Evolutionary conservation across 2,329 filamentous ascomycete genomes (phyloP).

Genomic region (Cucurbitaria berberidis): DNA sequence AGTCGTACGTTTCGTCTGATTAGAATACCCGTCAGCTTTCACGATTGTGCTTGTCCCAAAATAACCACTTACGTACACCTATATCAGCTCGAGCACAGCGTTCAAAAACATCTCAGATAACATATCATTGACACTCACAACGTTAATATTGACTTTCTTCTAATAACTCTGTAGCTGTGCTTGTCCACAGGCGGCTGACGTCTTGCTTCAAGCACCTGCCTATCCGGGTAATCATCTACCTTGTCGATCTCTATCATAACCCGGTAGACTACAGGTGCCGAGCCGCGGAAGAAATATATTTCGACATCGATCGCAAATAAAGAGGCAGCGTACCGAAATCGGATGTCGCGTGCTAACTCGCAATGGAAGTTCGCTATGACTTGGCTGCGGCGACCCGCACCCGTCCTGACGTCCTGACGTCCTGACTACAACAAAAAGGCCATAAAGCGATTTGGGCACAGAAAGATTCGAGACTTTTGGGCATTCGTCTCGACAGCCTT

Average conservation of each 20-base stretch:
- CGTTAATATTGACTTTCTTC: background rate
- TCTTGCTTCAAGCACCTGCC: slow-evolving; percentile 32
- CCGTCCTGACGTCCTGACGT: slow-evolving; percentile 4
- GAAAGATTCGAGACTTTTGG: background rate
- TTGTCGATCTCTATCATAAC: slow-evolving; percentile 21
- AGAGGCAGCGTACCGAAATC: slow-evolving; percentile 15
- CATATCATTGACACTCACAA: background rate
- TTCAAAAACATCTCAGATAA: background rate
- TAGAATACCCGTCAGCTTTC: too few relatives aligned
- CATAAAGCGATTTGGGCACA: slow-evolving; percentile 15
- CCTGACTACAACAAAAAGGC: background rate
- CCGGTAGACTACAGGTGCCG: slow-evolving; percentile 28
- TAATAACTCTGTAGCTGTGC: background rate
- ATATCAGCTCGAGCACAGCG: too few relatives aligned
- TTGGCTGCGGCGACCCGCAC: slow-evolving; percentile 7
- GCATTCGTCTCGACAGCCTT: background rate
- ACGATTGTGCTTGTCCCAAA: too few relatives aligned
- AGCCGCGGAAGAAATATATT: slow-evolving; percentile 24
- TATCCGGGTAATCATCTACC: slow-evolving; percentile 32
- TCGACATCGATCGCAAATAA: slow-evolving; percentile 10
- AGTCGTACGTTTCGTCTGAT: background rate
- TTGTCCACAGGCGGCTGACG: background rate
- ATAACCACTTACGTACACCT: too few relatives aligned
- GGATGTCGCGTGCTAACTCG: slow-evolving; percentile 27
- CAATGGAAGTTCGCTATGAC: slow-evolving; percentile 33